These are phyloP conservation scores for Globisporangium emineosum DNA, from an alignment of 352 stramenopile genomes.

Conservation along the genomic window DNA sequence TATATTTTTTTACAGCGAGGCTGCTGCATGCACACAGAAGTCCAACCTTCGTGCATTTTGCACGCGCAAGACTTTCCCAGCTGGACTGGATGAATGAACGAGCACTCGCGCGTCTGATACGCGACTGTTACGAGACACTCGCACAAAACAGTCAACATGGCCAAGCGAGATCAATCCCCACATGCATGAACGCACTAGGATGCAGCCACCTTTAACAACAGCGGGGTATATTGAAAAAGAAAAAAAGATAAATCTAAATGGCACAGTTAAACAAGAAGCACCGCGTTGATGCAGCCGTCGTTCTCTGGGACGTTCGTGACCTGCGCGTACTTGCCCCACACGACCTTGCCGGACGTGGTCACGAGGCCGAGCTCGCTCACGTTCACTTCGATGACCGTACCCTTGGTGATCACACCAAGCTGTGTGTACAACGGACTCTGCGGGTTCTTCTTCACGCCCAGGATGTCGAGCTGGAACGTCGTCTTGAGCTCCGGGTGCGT, in stretches of 20 bases:
- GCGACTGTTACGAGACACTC: too few relatives aligned
- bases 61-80: too few relatives aligned
- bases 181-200: too few relatives aligned
- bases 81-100: too few relatives aligned
- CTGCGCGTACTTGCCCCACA: slow-evolving; percentile 99
- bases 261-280: slow-evolving; percentile 95
- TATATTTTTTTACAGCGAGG: too few relatives aligned
- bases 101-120: too few relatives aligned
- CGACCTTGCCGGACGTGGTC: slow-evolving; percentile 98
- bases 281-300: slow-evolving; percentile 99
- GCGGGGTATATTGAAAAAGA: background rate
- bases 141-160: too few relatives aligned
- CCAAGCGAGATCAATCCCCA: too few relatives aligned
- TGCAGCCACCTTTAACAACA: too few relatives aligned
- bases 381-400: slow-evolving; percentile 98
- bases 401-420: slow-evolving; percentile 99
- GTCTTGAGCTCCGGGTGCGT: slow-evolving; percentile 99
- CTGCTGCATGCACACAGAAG: too few relatives aligned
- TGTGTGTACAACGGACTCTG: slow-evolving; percentile 96
- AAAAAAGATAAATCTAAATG: slow-evolving; percentile 37
- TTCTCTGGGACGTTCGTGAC: slow-evolving; percentile 99
- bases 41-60: too few relatives aligned
- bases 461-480: slow-evolving; percentile 99
- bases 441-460: slow-evolving; percentile 99
- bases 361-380: slow-evolving; percentile 99